Evolutionary conservation across 2,329 filamentous ascomycete genomes (phyloP).

Genomic region (Alternaria tenuissima): DNA sequence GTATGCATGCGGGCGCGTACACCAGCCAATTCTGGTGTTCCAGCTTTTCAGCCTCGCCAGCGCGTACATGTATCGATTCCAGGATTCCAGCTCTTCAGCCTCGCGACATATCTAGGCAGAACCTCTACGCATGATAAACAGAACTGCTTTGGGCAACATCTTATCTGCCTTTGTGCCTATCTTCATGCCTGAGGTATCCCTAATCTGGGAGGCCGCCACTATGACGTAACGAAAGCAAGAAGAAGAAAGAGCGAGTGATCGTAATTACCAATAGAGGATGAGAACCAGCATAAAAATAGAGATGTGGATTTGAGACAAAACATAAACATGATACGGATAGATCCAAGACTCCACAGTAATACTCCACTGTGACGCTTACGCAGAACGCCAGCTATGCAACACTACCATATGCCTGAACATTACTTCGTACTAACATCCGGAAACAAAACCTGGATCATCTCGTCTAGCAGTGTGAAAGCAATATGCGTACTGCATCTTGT

Average conservation of each 20-base stretch:
- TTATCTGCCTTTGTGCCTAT: background rate
- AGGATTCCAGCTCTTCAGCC: background rate
- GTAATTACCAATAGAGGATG: background rate
- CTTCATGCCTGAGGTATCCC: background rate
- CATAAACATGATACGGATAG: background rate
- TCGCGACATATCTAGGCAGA: background rate
- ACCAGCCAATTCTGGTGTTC: background rate
- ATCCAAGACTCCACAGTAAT: background rate
- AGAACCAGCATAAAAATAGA: background rate
- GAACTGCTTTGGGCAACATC: background rate
- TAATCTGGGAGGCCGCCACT: background rate
- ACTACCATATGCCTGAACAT: background rate
- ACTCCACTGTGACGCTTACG: background rate
- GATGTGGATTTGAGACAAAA: background rate
- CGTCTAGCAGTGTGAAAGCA: constrained; percentile 60
- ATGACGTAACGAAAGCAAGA: background rate
- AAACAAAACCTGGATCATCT: constrained; percentile 58
- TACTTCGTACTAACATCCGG: constrained; percentile 30
- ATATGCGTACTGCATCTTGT: constrained; percentile 56
- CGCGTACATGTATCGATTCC: background rate
- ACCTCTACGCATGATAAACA: background rate
- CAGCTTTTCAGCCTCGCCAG: background rate
- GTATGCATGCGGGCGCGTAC: background rate
- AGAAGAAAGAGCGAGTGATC: background rate
- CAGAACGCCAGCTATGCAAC: constrained; percentile 9